Evolutionary conservation across 768 basidiomycete genomes (phyloP), one percentile per base, ranked within the genome.

Genomic region (Auricularia sp.): DNA sequence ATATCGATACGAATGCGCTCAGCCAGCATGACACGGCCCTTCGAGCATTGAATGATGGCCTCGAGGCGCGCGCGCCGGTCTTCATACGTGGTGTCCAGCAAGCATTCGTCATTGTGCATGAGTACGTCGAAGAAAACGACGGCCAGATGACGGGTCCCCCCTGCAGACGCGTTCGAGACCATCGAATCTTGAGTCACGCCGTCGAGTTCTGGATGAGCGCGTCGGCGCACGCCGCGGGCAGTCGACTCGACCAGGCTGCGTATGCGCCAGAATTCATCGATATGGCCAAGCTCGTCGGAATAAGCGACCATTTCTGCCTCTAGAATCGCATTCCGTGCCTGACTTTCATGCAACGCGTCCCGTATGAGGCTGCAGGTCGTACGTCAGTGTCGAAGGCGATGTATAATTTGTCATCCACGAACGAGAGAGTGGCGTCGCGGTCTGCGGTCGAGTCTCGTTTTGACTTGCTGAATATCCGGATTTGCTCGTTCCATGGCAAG

Each of bases 271-370:
- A 90, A 92, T 72, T 91, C 90, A 69, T 93, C 92, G 62, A 96
- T 84, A 33, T 77, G 71, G 10, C 77, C 66, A 21, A 74, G 72
- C 1, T 73, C 74, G 34, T 86, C 88, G 44, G 88, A 82, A 72
- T 83, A 96, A 0, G 90, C 88, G 4, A 96, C 88, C 86, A 96
- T 92, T 74, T 98, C 94, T 2, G 93, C 94, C 71, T 98, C 94
- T 0, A 89, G 69, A 6, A 85, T 76, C 35, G 81, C 68, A 14
- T 73, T 76, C 2, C 64, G 61, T 34, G 69, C 63, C 29, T 47
- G 18, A 70, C 65, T n/a, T 62, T 62, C 47, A 7, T 35, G 37
- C 35, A 95, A 78, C 1, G 89, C 80, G 6, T 80, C 77, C 24
- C 80, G 79, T 39, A 96, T 85, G 51, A 86, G 79, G 8, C 84